Base-by-base conservation (phyloP, 192 early-diverging fungal species). In the Pilaira anomala region DNA sequence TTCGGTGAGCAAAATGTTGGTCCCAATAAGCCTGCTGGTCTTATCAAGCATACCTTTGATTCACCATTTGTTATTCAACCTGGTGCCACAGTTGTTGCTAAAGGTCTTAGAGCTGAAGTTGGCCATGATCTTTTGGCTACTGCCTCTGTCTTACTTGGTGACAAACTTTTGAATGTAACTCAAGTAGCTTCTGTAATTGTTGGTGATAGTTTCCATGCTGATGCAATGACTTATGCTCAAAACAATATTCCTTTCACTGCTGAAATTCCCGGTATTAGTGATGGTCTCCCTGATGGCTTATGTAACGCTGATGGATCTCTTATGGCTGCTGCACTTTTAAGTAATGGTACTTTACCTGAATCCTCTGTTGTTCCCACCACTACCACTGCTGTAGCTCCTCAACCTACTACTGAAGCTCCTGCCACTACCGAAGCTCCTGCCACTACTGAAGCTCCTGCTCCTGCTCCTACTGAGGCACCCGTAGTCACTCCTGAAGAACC, bases 171-270 rank as follows among this genome's bases (percentile, higher is more conserved):
- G 18, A 49, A 66, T 33, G 24, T 72, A 22, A 39, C 13, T 4
- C 70, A 72, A 44, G 66, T 53, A 53, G 51, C 58, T 7, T 57
- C 64, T 21, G 48, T 48, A 12, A 22, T 56, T 41, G 49, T 72
- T 45, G 64, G 64, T 29, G 41, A 48, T 61, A 60, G 64, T 7
- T 72, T 55, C 39, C 21, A 48, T 13, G 30, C 59, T 28, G 44
- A 55, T 5, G 48, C n/a, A 21, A 29, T 72, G 18, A 62, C 60
- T 25, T 72, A 72, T 21, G 39, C 16, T 36, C 70, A 72, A 62
- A 44, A 55, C 24, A 69, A 69, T n/a, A 29, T 48, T 36, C 56
- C 56, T 25, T 58, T 42, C 33, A 42, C 56, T n/a, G 22, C 36
- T 21, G 3, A 36, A 8, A 42, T 58, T 16, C 29, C 33, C 41